These are phyloP conservation scores for Acanthochlamys bracteata DNA, from an alignment of 106 monocot genomes.

Conservation along the genomic window DNA sequence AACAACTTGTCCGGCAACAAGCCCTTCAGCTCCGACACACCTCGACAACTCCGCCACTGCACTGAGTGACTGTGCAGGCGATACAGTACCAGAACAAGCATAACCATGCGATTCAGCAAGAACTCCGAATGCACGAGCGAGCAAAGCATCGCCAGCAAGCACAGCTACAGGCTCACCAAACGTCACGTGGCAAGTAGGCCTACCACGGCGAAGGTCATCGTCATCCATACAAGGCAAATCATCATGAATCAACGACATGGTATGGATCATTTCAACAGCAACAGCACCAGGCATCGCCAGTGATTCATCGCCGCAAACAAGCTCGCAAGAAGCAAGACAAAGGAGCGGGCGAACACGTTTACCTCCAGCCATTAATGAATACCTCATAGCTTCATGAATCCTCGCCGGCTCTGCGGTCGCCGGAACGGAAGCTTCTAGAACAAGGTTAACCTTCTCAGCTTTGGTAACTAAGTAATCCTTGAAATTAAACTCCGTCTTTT, in stretches of 20 bases:
- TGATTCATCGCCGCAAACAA: constrained; percentile 28
- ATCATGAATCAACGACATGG: constrained; percentile 71
- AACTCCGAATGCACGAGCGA: constrained; percentile 40
- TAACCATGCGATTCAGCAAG: constrained; percentile 15
- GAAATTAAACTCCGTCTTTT: constrained; percentile 32
- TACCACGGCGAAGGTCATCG: constrained; percentile 59
- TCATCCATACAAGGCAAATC: constrained; percentile 78
- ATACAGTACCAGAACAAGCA: not conserved
- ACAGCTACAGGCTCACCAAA: constrained; percentile 58
- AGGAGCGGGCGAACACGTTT: constrained; percentile 63
- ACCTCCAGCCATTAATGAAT: constrained; percentile 57
- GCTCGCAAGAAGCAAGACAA: constrained; percentile 48
- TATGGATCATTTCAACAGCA: constrained; percentile 68
- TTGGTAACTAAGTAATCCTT: constrained; percentile 38
- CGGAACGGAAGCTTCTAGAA: constrained; percentile 38
- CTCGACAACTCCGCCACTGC: constrained; percentile 31
- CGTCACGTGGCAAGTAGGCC: constrained; percentile 41
- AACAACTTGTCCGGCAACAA: constrained; percentile 59
- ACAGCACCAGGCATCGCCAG: constrained; percentile 36
- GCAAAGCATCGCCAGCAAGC: constrained; percentile 67
- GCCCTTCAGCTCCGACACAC: constrained; percentile 32
- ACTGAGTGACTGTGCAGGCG: constrained; percentile 23
- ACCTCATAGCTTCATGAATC: constrained; percentile 65
- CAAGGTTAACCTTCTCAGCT: constrained; percentile 32
- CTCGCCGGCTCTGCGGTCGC: constrained; percentile 15